Evolutionary conservation across 495 filamentous ascomycete species (phyloP), one percentile per base, ranked within the genome.

Genomic region (Podospora australis): DNA sequence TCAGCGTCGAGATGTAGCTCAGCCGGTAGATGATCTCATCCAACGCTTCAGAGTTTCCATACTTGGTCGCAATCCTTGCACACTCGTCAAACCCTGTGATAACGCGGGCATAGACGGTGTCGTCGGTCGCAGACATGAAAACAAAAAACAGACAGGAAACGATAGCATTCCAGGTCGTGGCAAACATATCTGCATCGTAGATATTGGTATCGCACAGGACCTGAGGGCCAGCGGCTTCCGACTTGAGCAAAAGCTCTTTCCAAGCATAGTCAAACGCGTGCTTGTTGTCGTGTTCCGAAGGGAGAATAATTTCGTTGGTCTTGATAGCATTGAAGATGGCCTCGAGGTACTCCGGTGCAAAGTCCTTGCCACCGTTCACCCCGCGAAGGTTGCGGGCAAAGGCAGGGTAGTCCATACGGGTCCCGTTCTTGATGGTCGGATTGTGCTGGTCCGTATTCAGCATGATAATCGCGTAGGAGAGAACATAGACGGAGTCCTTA

Each of bases 111-210:
- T 95, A 99, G 10, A 99, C 92, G 9, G 91, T 89, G 67, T 99
- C 94, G 56, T 99, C 92, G 2, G 90, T 95, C 26, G 92, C 92
- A 39, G 92, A 97, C 84, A 97, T 90, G 68, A 99, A 99, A 13
- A 97, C 92, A 61, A 96, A 99, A 2, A 91, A 92, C 32, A 99
- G 73, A 1, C 94, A 96, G 13, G 94, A 88, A 10, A 99, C 77
- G 50, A 97, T 86, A 6, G 92, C 88, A 66, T 82, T 90, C 92
- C 92, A 99, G 4, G 90, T 95, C 25, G 90, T 87, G 46, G 83
- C 82, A 62, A 99, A 97, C 89, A 99, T 96, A 59, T 97, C 87
- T 6, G 90, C 87, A 66, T 99, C 92, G 68, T 84, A 97, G 26
- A 92, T 80, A 62, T 96, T 99, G 13, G 90, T 96, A 53, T 95